phyloP scores from a whole-genome alignment of 441 rosid genomes.

The Euphorbia celastroides region DNA sequence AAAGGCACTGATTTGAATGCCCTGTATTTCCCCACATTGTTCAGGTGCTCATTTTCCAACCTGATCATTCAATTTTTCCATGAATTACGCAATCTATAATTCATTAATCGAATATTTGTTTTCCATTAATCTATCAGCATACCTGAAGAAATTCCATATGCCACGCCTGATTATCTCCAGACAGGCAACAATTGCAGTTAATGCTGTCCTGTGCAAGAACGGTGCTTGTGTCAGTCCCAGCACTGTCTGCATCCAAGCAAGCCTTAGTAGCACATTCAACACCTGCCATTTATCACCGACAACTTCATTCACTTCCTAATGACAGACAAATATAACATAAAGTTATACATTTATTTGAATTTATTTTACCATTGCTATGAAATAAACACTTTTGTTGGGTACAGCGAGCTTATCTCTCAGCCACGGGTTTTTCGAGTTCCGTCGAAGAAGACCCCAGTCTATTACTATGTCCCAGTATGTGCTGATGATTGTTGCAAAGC shows the following conservation, averaged over 20 bases:
- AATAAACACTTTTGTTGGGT: constrained; percentile 56
- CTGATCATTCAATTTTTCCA: constrained; percentile 28
- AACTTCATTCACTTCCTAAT: not conserved
- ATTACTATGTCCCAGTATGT: constrained; percentile 70
- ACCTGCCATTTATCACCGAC: constrained; percentile 36
- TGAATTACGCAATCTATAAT: not conserved
- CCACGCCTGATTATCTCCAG: constrained; percentile 86
- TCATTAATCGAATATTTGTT: not conserved
- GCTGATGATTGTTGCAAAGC: constrained; percentile 41
- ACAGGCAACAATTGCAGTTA: constrained; percentile 47
- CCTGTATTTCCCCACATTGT: constrained; percentile 76
- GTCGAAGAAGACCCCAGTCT: constrained; percentile 74
- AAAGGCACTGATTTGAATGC: constrained; percentile 81
- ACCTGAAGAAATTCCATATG: constrained; percentile 94
- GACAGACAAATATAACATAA: not conserved
- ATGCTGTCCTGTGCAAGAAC: constrained; percentile 49
- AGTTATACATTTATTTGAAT: not conserved
- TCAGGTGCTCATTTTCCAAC: constrained; percentile 92
- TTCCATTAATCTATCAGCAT: not conserved
- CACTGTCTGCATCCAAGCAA: constrained; percentile 81
- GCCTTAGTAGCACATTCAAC: constrained; percentile 60
- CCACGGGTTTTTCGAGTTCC: constrained; percentile 63
- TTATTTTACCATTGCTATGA: constrained; percentile 56
- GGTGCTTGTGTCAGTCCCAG: constrained; percentile 53
- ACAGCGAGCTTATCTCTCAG: constrained; percentile 69